A percentile compares a stretch with the other conserved stretches of the same genome.
Conservation (phyloP, 192 early-diverging fungal genomes). For the Coemansia pectinata region DNA sequence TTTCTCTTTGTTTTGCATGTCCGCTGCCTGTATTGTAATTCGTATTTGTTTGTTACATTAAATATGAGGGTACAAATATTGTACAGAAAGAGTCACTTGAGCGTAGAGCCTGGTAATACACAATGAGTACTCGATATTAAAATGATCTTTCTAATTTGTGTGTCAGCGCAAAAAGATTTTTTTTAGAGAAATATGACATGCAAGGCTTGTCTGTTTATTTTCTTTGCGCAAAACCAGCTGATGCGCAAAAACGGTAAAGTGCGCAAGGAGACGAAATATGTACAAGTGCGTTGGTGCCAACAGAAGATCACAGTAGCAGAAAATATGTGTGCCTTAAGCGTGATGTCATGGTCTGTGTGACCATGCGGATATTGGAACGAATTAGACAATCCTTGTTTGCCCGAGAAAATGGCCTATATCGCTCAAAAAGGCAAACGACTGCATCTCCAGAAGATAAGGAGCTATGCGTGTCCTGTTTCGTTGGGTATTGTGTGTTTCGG, state of each 20-base stretch:
- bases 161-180: neutral
- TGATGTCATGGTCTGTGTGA: neutral
- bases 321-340: neutral
- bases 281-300: neutral
- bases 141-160: neutral
- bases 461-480: neutral
- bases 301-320: neutral
- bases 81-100: constrained; percentile 14
- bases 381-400: neutral
- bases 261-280: neutral
- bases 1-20: neutral
- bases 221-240: neutral
- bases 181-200: neutral
- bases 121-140: neutral
- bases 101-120: neutral
- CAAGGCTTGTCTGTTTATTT: neutral
- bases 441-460: neutral
- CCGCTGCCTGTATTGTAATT: constrained; percentile 4
- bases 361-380: constrained; percentile 1
- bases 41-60: neutral
- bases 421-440: neutral
- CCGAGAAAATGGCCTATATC: neutral
- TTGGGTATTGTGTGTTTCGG: neutral
- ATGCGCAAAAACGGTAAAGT: neutral
- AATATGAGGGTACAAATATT: constrained; percentile 11